Conservation (phyloP, 345 rosid species). For the Clausena lansium region DNA sequence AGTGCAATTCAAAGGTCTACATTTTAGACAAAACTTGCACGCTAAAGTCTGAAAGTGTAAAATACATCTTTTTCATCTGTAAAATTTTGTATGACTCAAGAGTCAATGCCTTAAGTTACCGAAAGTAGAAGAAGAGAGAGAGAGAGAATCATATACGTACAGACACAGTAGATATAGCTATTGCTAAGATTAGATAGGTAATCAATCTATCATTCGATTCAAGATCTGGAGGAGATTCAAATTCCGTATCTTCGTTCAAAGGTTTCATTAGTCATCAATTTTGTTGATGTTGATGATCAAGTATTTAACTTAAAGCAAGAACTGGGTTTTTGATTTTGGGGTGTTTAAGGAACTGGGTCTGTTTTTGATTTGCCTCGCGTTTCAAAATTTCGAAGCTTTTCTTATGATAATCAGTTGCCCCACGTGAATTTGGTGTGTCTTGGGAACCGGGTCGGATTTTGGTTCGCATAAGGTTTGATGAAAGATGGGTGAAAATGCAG, state of each 20-base stretch:
- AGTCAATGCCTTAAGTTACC: conserved; percentile 22
- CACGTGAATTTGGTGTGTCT: neutral
- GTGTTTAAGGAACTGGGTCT: neutral
- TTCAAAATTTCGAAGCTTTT: neutral
- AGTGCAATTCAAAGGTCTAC: neutral
- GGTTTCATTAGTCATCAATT: neutral
- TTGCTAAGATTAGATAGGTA: neutral
- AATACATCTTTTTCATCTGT: neutral
- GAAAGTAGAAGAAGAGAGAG: neutral
- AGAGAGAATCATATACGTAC: neutral
- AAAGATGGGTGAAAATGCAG: conserved; percentile 45
- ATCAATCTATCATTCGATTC: neutral
- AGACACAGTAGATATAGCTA: neutral
- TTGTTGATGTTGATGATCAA: neutral
- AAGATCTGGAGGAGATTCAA: conserved; percentile 13
- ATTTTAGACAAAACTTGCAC: neutral
- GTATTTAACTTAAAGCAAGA: neutral
- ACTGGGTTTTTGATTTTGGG: conserved; percentile 11
- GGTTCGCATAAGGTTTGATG: neutral
- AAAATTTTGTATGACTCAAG: conserved; percentile 1
- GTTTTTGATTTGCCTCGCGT: conserved; percentile 15
- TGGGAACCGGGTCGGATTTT: neutral
- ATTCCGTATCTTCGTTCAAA: neutral
- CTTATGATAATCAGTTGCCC: neutral
- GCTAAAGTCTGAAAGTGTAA: neutral